Evolutionary conservation across 2,329 filamentous ascomycete genomes (phyloP), one percentile per base, ranked within the genome.

Genomic region (Neobulgaria alba): DNA sequence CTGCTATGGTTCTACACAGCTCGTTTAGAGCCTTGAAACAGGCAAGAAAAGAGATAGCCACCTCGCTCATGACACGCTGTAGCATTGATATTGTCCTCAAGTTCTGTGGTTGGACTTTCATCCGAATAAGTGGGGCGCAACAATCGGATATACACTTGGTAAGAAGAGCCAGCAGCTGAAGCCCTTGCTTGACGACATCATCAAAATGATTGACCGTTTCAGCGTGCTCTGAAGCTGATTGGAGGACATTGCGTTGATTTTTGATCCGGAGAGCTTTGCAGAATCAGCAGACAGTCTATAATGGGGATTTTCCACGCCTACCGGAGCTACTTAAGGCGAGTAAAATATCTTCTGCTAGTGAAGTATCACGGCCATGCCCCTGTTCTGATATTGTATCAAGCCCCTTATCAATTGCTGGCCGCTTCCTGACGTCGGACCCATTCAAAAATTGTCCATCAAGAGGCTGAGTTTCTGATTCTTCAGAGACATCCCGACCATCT

Each of bases 1-100:
- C 52, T 3, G 41, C 36, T 30, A 55, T 54, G 0, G 51, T 54
- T 8, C 40, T 29, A 16, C 50, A 54, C 5, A 56, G 42, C 10
- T 48, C 35, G 9, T 54, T 46, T 9, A 56, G 33, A 12, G 45
- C 38, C 2, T 41, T 35, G 36, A 56, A 55, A 33, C 49, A 56
- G 33, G 43, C 38, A 3, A 44, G 35, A 29, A 48, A 54, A 2
- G 43, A 33, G 14, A 50, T 18, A 5, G 30, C 31, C 30, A 52
- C 26, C 35, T 55, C 49, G 14, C 48, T 21, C 36, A 54, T 46
- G 5, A 51, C 21, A 36, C 48, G 46, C 35, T 48, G 42, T 15
- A 57, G 39, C 7, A 54, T 16, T 5, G 14, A 16, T 21, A 39
- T 18, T 7, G 23, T 42, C 31, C 45, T 40, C 4, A 32, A 16